Evolutionary conservation across 2,329 filamentous ascomycete genomes (phyloP).

Genomic region (Hypocrella siamensis): DNA sequence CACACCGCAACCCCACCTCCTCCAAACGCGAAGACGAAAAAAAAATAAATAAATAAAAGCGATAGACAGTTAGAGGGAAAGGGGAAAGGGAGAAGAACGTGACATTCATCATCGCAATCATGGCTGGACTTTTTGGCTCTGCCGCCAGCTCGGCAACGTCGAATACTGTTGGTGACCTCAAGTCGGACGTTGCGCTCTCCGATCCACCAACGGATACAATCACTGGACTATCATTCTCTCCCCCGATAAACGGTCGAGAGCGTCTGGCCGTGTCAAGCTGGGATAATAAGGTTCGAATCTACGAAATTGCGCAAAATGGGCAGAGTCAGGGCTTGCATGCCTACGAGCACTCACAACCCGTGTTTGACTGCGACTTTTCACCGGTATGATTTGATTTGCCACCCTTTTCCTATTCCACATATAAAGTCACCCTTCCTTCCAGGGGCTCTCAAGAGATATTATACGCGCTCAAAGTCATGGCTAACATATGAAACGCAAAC

Average conservation of each 20-base stretch:
- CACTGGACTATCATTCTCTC: slow-evolving; percentile 73
- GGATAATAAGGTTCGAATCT: slow-evolving; percentile 97
- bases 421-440: neutral
- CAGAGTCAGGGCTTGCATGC: slow-evolving; percentile 71
- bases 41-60: no score
- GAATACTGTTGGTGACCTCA: slow-evolving; percentile 78
- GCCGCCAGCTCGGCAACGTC: slow-evolving; percentile 36
- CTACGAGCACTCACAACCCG: slow-evolving; percentile 75
- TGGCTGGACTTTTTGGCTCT: slow-evolving; percentile 49
- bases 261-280: slow-evolving; percentile 84
- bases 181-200: slow-evolving; percentile 67
- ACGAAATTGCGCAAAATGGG: slow-evolving; percentile 68
- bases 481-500: neutral
- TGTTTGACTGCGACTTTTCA: slow-evolving; percentile 75
- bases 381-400: slow-evolving; percentile 41
- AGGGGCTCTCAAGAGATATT: neutral
- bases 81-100: no score
- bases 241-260: slow-evolving; percentile 40
- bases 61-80: no score
- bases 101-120: slow-evolving; percentile 22
- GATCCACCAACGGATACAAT: slow-evolving; percentile 79
- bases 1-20: no score
- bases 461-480: neutral
- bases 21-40: no score
- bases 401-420: neutral